A percentile compares a stretch with the other conserved stretches of the same genome.
Evolutionary conservation across 2,329 filamentous ascomycete genomes (phyloP).

Genomic region (Xylariaceae sp.): DNA sequence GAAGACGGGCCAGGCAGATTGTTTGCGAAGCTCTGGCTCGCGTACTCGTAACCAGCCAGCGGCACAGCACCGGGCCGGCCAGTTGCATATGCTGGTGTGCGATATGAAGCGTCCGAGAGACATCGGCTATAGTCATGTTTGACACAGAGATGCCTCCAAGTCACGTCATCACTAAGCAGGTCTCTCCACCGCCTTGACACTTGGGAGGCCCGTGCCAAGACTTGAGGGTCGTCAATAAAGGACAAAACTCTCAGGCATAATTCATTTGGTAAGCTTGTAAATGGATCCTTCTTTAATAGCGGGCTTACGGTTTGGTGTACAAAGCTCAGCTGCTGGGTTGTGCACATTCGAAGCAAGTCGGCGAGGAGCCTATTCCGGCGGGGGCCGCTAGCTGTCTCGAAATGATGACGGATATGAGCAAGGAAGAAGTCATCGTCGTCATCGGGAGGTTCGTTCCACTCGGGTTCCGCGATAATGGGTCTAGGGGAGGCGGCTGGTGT

Average conservation of each 20-base stretch:
- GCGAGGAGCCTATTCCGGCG: conserved; percentile 78
- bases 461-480: conserved; percentile 54
- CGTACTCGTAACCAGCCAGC: conserved; percentile 31
- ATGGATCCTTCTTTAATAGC: conserved; percentile 90
- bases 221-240: conserved; percentile 95
- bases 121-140: conserved; percentile 80
- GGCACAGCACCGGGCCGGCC: conserved; percentile 31
- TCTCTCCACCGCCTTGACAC: conserved; percentile 95
- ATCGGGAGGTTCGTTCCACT: conserved; percentile 73
- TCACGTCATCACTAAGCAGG: conserved; percentile 90
- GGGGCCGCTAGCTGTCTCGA: conserved; percentile 67
- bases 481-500: conserved; percentile 62
- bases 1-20: conserved; percentile 33
- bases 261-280: conserved; percentile 86
- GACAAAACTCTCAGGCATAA: conserved; percentile 86
- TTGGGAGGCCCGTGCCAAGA: conserved; percentile 85
- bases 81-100: conserved; percentile 31
- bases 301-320: conserved; percentile 95
- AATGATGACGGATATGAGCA: conserved; percentile 71
- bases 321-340: conserved; percentile 90
- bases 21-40: conserved; percentile 42
- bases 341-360: conserved; percentile 87
- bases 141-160: conserved; percentile 95
- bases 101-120: conserved; percentile 46
- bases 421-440: conserved; percentile 74